Evolutionary conservation across 129 eudicot species (phyloP), one percentile per base, ranked within the genome.

Genomic region (Mikania micrantha): DNA sequence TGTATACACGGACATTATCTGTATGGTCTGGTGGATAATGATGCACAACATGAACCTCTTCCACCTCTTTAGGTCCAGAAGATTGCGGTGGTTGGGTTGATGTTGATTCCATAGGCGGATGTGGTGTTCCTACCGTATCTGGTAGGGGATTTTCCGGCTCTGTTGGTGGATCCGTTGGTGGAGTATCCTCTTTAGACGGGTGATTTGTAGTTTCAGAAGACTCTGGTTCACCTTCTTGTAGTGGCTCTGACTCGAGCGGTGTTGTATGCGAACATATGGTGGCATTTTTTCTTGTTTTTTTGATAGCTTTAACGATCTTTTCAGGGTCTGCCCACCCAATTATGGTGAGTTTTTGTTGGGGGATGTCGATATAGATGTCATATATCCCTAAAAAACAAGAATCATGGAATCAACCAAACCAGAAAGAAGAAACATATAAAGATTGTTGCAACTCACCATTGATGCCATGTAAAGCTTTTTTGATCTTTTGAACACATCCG

Each of bases 401-500:
- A 9, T 22, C 28, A 75, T 32, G 15, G 47, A 60, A 60, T 6
- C 3, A 12, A 27, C 17, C 11, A 12, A 49, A 68, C 24, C 4
- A 45, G 34, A 64, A 62, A 36, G 2, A 24, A 20, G 21, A 31
- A 69, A n/a, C 9, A 5, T 5, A 28, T 12, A 15, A 19, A 16
- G 9, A 36, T 45, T 52, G 1, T 13, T 7, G 27, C 12, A 32
- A 59, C 96, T 78, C 32, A 86, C 96, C 98, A 44, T 83, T 69
- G 75, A 92, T 84, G 65, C 96, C 84, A 31, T 82, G 87, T 6
- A 93, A 72, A 12, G 96, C 98, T 70, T 84, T 93, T 85, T 93
- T 93, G 79, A 93, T 80, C 84, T 93, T 93, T 75, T 93, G 96
- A 28, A 93, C 95, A 41, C 98, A 93, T 15, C 98, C 98, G 60